Conservation (phyloP, 768 basidiomycete genomes). For the Trametes punicea region DNA sequence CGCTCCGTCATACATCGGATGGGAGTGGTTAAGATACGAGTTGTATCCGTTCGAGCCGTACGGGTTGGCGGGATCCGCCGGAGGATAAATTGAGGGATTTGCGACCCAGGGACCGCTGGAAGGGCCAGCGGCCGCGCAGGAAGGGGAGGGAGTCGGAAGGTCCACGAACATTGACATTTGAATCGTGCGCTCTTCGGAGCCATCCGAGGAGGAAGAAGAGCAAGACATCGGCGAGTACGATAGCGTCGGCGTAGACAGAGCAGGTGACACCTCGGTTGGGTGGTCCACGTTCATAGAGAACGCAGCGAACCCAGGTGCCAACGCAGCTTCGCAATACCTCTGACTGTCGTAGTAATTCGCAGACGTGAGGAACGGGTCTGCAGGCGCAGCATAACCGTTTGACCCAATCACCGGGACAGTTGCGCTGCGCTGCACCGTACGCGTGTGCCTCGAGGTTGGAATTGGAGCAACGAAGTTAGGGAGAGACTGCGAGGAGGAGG, state of each 20-base stretch:
- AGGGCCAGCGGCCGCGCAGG: background rate
- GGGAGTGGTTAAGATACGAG: background rate
- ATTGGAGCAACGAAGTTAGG: conserved; percentile 10
- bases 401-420: conserved; percentile 20
- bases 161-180: conserved; percentile 22
- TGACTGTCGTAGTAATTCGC: background rate
- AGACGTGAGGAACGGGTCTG: background rate
- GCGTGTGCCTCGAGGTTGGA: conserved; percentile 1
- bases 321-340: background rate
- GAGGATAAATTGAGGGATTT: conserved; percentile 2
- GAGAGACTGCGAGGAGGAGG: background rate
- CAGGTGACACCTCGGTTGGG: conserved; percentile 20
- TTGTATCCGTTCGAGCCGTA: background rate
- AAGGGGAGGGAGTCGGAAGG: conserved; percentile 15
- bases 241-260: conserved; percentile 26
- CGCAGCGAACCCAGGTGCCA: conserved; percentile 10
- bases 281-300: conserved; percentile 9
- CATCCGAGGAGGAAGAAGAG: conserved; percentile 27
- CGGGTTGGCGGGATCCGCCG: conserved; percentile 18
- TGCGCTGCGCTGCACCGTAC: conserved; percentile 21
- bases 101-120: conserved; percentile 13
- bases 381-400: background rate
- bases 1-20: background rate
- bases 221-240: conserved; percentile 30
- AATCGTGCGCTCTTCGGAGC: conserved; percentile 27